Base-by-base conservation (phyloP, 495 filamentous ascomycete species). In the Parmelia sp. region DNA sequence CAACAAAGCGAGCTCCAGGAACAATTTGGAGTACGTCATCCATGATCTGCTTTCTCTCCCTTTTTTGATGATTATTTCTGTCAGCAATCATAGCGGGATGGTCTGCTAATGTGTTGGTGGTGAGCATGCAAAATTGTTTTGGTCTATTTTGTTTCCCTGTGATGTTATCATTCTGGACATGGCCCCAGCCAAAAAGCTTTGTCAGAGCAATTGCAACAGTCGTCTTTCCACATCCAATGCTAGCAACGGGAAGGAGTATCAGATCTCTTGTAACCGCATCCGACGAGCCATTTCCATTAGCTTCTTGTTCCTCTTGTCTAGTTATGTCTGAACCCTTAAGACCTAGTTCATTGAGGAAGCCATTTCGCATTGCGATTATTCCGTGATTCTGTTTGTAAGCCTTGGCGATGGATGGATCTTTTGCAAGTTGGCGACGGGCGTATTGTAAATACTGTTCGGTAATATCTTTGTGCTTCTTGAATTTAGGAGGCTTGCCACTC, bases 141-240 rank as follows among this genome's bases (percentile, higher is more conserved):
- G 90, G 88, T 37, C 91, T 88, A 58, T 80, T 80, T 66, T 79
- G 80, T 72, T 86, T 84, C 60, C 88, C 89, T n/a, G 80, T 83
- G 57, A 98, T 93, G 71, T 97, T 95, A 75, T 98, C 94, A 71
- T 98, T 98, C 71, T 98, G 94, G 45, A 97, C 79, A 73, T 97
- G 92, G 36, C 89, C 93, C 92, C 94, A 98, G 53, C 80, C 85
- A 64, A 97, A 98, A 3, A 98, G 82, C 67, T 90, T 87, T 21
- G 78, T 80, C 19, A 98, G 77, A 9, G 92, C 92, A 40, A 96
- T 70, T 10, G 90, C 92, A 47, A 98, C 76, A 0, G 94, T 98
- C 0, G 94, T 97, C 81, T 98, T 98, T 29, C 94, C 94, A 69
- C 95, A 98, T 7, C 94, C 94, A 33, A 98, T 85, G 0, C 92